phyloP scores from a whole-genome alignment of 352 stramenopile species.

The Globisporangium lucens region DNA sequence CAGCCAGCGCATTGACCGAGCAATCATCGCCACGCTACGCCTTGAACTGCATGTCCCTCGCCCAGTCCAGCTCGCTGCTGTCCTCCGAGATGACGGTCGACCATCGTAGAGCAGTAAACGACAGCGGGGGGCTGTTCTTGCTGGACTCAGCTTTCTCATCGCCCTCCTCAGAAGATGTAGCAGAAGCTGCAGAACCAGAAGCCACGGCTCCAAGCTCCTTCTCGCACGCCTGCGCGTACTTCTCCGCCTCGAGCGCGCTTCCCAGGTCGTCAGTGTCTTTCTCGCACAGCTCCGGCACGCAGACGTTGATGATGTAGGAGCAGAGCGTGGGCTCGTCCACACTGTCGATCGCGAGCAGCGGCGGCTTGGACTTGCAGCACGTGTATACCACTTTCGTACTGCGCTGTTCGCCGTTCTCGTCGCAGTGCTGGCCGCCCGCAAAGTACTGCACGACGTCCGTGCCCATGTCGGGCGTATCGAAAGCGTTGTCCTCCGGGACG shows the following conservation, averaged over 20 bases:
- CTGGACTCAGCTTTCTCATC: constrained; percentile 18
- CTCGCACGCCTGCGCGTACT: constrained; percentile 51
- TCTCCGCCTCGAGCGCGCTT: constrained; percentile 24
- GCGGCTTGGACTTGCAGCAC: constrained; percentile 69
- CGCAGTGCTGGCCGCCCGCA: constrained; percentile 71
- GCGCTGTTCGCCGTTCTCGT: constrained; percentile 77
- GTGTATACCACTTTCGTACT: constrained; percentile 72
- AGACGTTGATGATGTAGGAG: constrained; percentile 76
- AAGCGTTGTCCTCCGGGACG: constrained; percentile 29
- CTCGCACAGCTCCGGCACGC: constrained; percentile 71
- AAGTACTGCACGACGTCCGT: constrained; percentile 73
- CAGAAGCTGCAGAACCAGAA: neutral
- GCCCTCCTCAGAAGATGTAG: neutral
- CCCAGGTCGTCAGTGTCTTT: constrained; percentile 26
- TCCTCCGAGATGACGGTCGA: constrained; percentile 79
- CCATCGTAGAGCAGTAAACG: constrained; percentile 75
- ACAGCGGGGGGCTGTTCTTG: constrained; percentile 21
- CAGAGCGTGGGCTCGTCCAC: constrained; percentile 82
- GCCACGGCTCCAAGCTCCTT: constrained; percentile 33
- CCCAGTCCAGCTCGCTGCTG: constrained; percentile 84
- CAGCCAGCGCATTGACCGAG: neutral
- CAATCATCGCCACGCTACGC: constrained; percentile 20
- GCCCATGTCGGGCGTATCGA: constrained; percentile 19
- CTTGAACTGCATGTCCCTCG: constrained; percentile 63
- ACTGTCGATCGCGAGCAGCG: constrained; percentile 52